These are phyloP conservation scores for Cordyceps cicadae DNA, from an alignment of 2,329 filamentous ascomycete genomes.

Conservation along the genomic window DNA sequence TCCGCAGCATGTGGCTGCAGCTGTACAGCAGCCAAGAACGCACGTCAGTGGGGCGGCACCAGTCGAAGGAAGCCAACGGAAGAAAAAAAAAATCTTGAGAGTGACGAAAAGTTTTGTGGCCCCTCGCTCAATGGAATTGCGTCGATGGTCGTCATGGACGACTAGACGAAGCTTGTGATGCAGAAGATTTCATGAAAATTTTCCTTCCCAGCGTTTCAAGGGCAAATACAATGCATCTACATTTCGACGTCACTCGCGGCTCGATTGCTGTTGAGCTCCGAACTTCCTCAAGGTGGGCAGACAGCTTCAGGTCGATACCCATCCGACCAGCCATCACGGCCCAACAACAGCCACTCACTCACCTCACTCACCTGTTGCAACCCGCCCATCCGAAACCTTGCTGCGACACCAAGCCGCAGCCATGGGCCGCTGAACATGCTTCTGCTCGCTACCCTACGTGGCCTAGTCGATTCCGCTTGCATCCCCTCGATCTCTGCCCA, in stretches of 20 bases:
- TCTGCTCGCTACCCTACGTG: not conserved
- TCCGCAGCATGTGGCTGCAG: not conserved
- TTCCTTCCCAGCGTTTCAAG: not conserved
- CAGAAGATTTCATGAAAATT: not conserved
- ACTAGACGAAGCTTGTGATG: not conserved
- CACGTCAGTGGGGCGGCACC: too few species aligned
- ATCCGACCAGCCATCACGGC: not conserved
- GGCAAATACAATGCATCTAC: not conserved
- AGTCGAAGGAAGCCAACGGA: not conserved
- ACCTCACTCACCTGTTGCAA: not conserved
- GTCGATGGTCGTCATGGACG: conserved; percentile 6
- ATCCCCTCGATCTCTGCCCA: not conserved
- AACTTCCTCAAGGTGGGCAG: too few species aligned
- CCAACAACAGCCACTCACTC: not conserved
- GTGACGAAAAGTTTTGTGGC: conserved; percentile 9
- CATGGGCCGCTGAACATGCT: not conserved
- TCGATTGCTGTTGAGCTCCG: not conserved
- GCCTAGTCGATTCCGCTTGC: not conserved
- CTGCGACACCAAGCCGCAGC: not conserved
- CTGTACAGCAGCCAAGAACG: not conserved
- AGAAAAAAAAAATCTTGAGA: not conserved
- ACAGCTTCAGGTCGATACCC: not conserved
- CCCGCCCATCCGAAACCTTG: conserved; percentile 4
- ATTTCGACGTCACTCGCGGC: not conserved
- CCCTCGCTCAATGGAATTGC: not conserved